Conservation (phyloP, 2,329 filamentous ascomycete species). For the Diplodia sapinea region DNA sequence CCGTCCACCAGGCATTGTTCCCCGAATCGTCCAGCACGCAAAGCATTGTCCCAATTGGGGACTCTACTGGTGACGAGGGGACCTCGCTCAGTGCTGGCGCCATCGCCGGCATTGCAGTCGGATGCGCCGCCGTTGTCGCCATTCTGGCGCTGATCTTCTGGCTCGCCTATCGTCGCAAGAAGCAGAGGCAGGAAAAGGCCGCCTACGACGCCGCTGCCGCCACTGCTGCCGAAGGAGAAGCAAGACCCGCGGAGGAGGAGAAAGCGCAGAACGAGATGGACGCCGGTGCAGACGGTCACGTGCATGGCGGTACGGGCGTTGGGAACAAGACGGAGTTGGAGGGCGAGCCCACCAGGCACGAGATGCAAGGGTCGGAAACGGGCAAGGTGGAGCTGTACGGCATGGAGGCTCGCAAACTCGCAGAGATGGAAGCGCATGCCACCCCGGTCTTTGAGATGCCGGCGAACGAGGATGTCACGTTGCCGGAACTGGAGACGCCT, state of each 20-base stretch:
- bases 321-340: constrained; percentile 18
- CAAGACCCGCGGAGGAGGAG: neutral
- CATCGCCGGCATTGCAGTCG: constrained; percentile 41
- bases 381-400: constrained; percentile 25
- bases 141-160: constrained; percentile 34
- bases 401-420: constrained; percentile 17
- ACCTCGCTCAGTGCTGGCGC: constrained; percentile 36
- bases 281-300: constrained; percentile 4
- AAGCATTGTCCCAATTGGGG: constrained; percentile 46
- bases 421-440: constrained; percentile 12
- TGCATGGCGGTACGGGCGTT: neutral
- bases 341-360: constrained; percentile 13
- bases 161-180: constrained; percentile 32
- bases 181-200: constrained; percentile 18
- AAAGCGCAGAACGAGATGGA: constrained; percentile 19
- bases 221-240: constrained; percentile 1
- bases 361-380: constrained; percentile 16
- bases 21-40: constrained; percentile 49
- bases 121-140: constrained; percentile 33
- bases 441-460: constrained; percentile 22
- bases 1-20: constrained; percentile 62
- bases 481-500: constrained; percentile 29
- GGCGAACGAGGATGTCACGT: constrained; percentile 10
- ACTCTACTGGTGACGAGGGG: neutral
- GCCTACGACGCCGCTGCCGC: constrained; percentile 2